Evolutionary conservation across 129 eudicot genomes (phyloP).

Genomic region (Arctium lappa): DNA sequence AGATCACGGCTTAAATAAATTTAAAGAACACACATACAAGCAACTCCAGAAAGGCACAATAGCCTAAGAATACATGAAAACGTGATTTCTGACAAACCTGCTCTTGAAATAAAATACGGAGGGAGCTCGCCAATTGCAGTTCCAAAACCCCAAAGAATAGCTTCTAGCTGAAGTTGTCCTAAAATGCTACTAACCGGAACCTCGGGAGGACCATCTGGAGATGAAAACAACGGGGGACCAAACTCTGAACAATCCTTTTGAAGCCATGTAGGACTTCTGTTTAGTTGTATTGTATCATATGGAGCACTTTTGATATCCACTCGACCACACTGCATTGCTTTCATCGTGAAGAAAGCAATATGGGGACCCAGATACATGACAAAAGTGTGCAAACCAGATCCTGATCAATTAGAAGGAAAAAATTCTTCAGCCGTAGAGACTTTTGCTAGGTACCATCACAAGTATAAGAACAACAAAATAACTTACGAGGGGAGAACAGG

Average conservation of each 20-base stretch:
- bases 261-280: slow-evolving; percentile 70
- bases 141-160: slow-evolving; percentile 77
- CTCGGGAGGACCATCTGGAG: slow-evolving; percentile 27
- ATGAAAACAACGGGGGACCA: slow-evolving; percentile 56
- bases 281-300: slow-evolving; percentile 70
- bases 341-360: slow-evolving; percentile 76
- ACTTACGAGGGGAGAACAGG: too few relatives aligned
- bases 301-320: slow-evolving; percentile 76
- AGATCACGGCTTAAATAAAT: neutral
- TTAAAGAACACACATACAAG: neutral
- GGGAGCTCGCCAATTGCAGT: slow-evolving; percentile 87
- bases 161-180: slow-evolving; percentile 76
- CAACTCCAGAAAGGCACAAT: neutral
- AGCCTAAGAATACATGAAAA: neutral
- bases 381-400: slow-evolving; percentile 89
- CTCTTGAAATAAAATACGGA: slow-evolving; percentile 82
- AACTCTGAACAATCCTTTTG: slow-evolving; percentile 71
- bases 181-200: slow-evolving; percentile 73
- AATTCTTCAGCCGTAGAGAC: neutral
- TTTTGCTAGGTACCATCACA: too few relatives aligned
- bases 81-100: slow-evolving; percentile 36
- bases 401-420: slow-evolving; percentile 27
- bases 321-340: slow-evolving; percentile 79
- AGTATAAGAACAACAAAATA: too few relatives aligned
- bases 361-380: slow-evolving; percentile 87